These are phyloP conservation scores for Tephrocybe rancida DNA, from an alignment of 768 basidiomycete genomes.

Conservation along the genomic window DNA sequence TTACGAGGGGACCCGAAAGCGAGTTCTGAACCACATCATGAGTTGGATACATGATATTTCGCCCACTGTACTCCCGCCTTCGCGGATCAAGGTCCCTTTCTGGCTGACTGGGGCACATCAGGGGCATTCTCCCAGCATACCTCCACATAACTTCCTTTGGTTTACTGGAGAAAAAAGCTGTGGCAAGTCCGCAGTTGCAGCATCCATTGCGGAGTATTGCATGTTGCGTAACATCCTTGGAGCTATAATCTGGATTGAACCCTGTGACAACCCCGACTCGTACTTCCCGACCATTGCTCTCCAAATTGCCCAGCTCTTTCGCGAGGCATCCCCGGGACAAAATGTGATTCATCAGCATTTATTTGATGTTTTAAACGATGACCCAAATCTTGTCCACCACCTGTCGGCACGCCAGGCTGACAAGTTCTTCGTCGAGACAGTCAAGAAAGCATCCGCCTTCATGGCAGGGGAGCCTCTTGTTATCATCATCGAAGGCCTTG, in stretches of 20 bases:
- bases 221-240: not conserved
- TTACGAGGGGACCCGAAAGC: too few species aligned
- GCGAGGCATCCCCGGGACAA: not conserved
- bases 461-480: not conserved
- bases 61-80: too few species aligned
- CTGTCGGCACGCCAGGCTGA: not conserved
- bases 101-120: too few species aligned
- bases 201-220: not conserved
- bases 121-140: too few species aligned
- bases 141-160: not conserved
- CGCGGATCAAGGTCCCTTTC: too few species aligned
- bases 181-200: not conserved
- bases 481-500: not conserved
- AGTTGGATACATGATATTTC: not conserved
- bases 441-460: not conserved
- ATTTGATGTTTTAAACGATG: not conserved
- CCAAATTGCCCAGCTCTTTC: not conserved
- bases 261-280: not conserved
- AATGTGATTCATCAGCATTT: not conserved
- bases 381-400: not conserved
- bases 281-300: not conserved
- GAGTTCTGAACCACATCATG: not conserved
- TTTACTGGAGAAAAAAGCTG: not conserved
- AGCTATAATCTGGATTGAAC: not conserved
- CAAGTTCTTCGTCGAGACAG: not conserved